Evolutionary conservation across 345 rosid species (phyloP).

Genomic region (Pugionium dolabratum): DNA sequence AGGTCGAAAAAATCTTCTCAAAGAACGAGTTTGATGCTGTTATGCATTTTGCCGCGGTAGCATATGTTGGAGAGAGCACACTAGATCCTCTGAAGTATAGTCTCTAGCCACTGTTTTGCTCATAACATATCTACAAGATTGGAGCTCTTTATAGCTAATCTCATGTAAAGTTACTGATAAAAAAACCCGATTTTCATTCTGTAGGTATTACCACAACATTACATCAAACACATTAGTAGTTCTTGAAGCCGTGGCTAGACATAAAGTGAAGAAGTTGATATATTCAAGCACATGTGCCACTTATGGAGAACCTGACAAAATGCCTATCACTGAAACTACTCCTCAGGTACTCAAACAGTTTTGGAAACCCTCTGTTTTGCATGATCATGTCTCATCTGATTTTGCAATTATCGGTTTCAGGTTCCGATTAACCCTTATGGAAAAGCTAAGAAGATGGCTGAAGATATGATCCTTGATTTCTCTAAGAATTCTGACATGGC

Average conservation of each 20-base stretch:
- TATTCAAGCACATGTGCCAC: conserved; percentile 99
- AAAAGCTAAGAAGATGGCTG: conserved; percentile 99
- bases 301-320: conserved; percentile 93
- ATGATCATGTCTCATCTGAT: conserved; percentile 22
- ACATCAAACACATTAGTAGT: conserved; percentile 93
- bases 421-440: conserved; percentile 95
- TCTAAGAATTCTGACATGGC: conserved; percentile 89
- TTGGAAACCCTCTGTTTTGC: neutral
- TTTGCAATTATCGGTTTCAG: conserved; percentile 40
- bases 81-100: conserved; percentile 82
- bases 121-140: neutral
- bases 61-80: conserved; percentile 98
- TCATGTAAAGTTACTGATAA: neutral
- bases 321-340: conserved; percentile 92
- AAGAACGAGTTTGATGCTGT: conserved; percentile 97
- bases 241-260: conserved; percentile 81
- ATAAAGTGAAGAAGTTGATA: conserved; percentile 81
- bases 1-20: conserved; percentile 82
- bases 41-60: conserved; percentile 99
- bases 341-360: conserved; percentile 59
- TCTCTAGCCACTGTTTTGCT: conserved; percentile 12
- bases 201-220: conserved; percentile 93
- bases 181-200: neutral
- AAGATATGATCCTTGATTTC: conserved; percentile 91
- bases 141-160: neutral